These are phyloP conservation scores for Inosperma sp. DNA, from an alignment of 768 basidiomycete species.

Conservation along the genomic window DNA sequence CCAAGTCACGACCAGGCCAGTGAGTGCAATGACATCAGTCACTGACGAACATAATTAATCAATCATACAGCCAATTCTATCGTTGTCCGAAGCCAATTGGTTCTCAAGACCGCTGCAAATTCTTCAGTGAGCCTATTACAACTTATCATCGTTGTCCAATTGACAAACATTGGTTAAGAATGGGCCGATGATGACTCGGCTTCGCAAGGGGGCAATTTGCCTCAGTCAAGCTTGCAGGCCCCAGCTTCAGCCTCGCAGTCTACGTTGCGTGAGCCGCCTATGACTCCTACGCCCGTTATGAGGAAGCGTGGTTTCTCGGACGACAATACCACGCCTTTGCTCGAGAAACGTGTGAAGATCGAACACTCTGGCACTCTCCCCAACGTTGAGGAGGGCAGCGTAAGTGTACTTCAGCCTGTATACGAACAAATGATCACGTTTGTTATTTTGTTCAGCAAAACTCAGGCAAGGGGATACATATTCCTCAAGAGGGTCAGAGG, in stretches of 20 bases:
- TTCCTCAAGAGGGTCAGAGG: too few relatives aligned
- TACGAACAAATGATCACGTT: too few relatives aligned
- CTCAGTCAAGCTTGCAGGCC: background rate
- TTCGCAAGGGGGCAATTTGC: background rate
- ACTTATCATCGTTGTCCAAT: background rate
- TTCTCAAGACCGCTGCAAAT: conserved; percentile 9
- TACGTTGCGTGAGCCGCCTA: background rate
- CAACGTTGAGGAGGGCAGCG: too few relatives aligned
- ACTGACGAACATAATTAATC: background rate
- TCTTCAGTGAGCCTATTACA: conserved; percentile 12
- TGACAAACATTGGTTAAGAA: background rate
- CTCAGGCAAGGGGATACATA: too few relatives aligned
- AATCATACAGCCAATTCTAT: conserved; percentile 14
- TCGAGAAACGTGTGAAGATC: background rate
- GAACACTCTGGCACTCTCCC: too few relatives aligned
- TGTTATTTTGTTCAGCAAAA: too few relatives aligned
- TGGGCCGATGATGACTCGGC: conserved; percentile 10
- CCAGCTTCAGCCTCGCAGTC: background rate
- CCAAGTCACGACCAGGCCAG: background rate
- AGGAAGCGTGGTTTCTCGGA: conserved; percentile 1
- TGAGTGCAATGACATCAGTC: too few relatives aligned
- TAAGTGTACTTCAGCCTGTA: too few relatives aligned
- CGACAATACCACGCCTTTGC: too few relatives aligned
- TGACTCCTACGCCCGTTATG: background rate
- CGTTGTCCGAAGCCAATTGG: conserved; percentile 16